phyloP scores from a whole-genome alignment of 164 flowering plant species.

The Liriodendron chinense region DNA sequence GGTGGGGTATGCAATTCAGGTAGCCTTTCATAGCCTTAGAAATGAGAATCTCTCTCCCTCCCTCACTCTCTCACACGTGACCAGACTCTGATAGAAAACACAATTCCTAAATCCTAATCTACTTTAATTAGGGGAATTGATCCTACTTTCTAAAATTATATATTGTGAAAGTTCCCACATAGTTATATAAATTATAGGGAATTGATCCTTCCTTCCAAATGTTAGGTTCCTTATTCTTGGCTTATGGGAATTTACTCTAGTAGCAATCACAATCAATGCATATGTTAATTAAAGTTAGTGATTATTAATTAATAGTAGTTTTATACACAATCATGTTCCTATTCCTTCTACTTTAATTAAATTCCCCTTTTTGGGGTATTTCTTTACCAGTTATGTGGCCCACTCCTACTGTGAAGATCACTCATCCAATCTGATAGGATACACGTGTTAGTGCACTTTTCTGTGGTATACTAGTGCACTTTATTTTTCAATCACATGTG shows the following conservation, averaged over 20 bases:
- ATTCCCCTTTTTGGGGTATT: not conserved
- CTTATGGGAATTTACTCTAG: not conserved
- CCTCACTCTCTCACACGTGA: too few relatives aligned
- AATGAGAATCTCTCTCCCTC: too few relatives aligned
- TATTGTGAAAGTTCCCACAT: not conserved
- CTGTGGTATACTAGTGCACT: too few relatives aligned
- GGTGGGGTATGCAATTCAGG: too few relatives aligned
- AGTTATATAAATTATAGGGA: not conserved
- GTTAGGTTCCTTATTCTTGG: not conserved
- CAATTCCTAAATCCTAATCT: slow-evolving; percentile 2
- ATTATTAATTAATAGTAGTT: not conserved
- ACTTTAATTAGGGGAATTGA: not conserved
- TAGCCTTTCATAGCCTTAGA: too few relatives aligned
- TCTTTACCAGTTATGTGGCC: not conserved
- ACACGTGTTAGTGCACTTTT: too few relatives aligned
- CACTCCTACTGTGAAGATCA: not conserved
- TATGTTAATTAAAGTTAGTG: not conserved
- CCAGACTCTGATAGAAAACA: too few relatives aligned
- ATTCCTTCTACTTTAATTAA: slow-evolving; percentile 2
- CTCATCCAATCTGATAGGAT: too few relatives aligned
- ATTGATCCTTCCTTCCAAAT: not conserved
- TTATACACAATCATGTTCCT: not conserved
- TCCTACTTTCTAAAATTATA: not conserved
- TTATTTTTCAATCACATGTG: too few relatives aligned
- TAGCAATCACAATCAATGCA: not conserved